Evolutionary conservation across 768 basidiomycete genomes (phyloP).

Genomic region (Termitomyces heimii): DNA sequence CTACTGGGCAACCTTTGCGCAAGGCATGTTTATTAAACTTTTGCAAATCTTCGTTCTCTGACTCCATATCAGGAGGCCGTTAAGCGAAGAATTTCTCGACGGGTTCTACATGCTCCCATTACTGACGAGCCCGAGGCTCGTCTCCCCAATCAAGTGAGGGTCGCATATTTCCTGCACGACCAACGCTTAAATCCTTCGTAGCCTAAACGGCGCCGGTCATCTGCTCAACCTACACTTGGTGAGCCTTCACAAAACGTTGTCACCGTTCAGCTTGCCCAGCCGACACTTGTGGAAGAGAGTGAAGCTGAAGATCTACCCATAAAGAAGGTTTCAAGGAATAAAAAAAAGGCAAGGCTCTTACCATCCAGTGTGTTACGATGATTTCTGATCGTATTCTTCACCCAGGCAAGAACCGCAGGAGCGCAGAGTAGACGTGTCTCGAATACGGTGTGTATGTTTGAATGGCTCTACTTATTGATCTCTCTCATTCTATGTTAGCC

Average conservation of each 20-base stretch:
- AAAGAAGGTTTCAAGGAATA: slow-evolving; percentile 55
- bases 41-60: slow-evolving; percentile 3
- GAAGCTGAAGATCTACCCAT: slow-evolving; percentile 61
- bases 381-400: slow-evolving; percentile 1
- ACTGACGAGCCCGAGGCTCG: slow-evolving; percentile 42
- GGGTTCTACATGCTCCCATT: slow-evolving; percentile 52
- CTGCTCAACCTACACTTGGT: slow-evolving; percentile 67
- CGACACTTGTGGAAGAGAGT: slow-evolving; percentile 61
- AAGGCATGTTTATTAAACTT: background rate
- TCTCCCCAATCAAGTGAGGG: slow-evolving; percentile 54
- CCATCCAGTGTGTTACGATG: background rate
- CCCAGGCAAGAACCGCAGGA: slow-evolving; percentile 42
- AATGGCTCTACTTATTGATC: background rate
- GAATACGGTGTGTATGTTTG: slow-evolving; percentile 27
- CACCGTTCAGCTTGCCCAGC: slow-evolving; percentile 34
- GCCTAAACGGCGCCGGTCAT: slow-evolving; percentile 78
- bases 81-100: slow-evolving; percentile 55
- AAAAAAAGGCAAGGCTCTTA: slow-evolving; percentile 45
- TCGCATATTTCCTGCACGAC: background rate
- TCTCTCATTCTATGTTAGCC: slow-evolving; percentile 6
- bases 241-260: slow-evolving; percentile 33
- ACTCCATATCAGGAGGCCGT: slow-evolving; percentile 15
- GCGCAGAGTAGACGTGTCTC: slow-evolving; percentile 53
- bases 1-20: slow-evolving; percentile 65
- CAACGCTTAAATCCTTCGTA: slow-evolving; percentile 19